Conservation (phyloP, 176 grass and related monocot genomes). For the Aegilops umbellulata region DNA sequence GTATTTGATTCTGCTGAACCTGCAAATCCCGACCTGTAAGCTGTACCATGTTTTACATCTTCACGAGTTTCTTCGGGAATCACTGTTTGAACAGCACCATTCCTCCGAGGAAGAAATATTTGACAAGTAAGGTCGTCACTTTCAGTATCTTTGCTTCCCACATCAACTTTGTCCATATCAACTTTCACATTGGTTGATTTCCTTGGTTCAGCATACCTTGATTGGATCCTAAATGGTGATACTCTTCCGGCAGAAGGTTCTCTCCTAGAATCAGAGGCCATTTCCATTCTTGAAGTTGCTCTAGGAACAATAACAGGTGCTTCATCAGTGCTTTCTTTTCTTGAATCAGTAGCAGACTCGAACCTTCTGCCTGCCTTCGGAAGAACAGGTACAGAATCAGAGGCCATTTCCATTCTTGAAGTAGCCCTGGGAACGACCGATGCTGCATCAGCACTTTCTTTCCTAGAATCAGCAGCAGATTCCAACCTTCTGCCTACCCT, state of each 20-base stretch:
- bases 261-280: constrained; percentile 68
- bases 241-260: constrained; percentile 60
- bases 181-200: constrained; percentile 45
- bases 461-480: constrained; percentile 53
- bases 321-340: constrained; percentile 58
- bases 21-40: constrained; percentile 32
- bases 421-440: constrained; percentile 49
- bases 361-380: constrained; percentile 49
- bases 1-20: constrained; percentile 48
- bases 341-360: constrained; percentile 47
- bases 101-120: constrained; percentile 59
- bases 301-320: constrained; percentile 52
- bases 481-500: constrained; percentile 58
- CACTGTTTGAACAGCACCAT: constrained; percentile 49
- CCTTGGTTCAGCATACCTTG: constrained; percentile 55
- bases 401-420: constrained; percentile 55
- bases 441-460: constrained; percentile 61
- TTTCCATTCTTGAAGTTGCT: constrained; percentile 61
- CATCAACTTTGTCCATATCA: constrained; percentile 51
- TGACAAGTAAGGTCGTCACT: constrained; percentile 46
- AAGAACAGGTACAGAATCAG: constrained; percentile 50
- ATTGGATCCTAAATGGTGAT: constrained; percentile 46
- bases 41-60: constrained; percentile 35
- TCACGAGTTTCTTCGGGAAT: constrained; percentile 54
- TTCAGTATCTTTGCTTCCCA: constrained; percentile 50